Base-by-base conservation (phyloP, 257 asterid species). In the Orobanche coerulescens region DNA sequence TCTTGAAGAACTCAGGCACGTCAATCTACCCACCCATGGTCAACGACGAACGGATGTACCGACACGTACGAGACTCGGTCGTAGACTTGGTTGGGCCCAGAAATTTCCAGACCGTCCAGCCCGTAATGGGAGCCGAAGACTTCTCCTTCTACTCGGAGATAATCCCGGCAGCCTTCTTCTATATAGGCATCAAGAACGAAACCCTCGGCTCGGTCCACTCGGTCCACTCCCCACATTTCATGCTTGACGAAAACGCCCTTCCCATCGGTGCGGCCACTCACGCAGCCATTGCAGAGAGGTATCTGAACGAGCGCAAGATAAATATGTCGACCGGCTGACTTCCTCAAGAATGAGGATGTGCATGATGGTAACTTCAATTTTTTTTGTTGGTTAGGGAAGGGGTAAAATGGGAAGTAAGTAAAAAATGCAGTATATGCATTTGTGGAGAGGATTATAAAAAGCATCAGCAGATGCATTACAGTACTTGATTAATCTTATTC, bases 71-170 rank as follows among this genome's bases (percentile, higher is more conserved):
- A 71, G 71, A 28, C 44, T 77, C 80, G 3, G 76, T 79, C 1
- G 5, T 57, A 3, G 94, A 83, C 58, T 61, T 93, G 53, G 18
- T 72, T 3, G 95, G 96, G 0, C 67, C 76, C n/a, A 14, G 57
- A 1, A 78, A 73, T 16, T 89, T 82, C 78, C 58, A 12, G 22
- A 85, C 69, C 0, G 90, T 81, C 16, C 75, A 82, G 7, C 97
- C 91, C 5, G n/a, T 89, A 19, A 93, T 93, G 97, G 97, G 97
- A 0, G 80, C 88, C 0, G 97, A 93, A 76, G 98, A 93, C 76
- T 93, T 93, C 74, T 67, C 98, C 3, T 92, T 92, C 77, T 92
- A 86, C 74, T 77, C 93, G 13, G 84, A 92, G 69, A 76, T 81
- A 25, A 61, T 92, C 42, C 98, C 97, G 0, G 82, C 98, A 1